Evolutionary conservation across 1,284 basidiomycete genomes (phyloP).

Genomic region (Rhizopogon hawkerae): DNA sequence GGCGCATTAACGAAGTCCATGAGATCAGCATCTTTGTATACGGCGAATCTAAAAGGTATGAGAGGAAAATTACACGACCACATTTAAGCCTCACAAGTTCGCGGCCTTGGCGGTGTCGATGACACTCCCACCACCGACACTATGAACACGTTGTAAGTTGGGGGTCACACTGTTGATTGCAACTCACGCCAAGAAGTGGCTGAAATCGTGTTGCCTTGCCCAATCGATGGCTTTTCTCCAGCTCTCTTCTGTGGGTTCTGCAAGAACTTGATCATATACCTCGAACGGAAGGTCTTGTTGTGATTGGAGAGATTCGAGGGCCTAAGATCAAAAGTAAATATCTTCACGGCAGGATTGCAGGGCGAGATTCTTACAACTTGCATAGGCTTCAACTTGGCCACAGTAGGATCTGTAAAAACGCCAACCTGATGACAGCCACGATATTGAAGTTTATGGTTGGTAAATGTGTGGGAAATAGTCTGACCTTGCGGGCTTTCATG

Average conservation of each 20-base stretch:
- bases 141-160: slow-evolving; percentile 22
- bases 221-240: slow-evolving; percentile 85
- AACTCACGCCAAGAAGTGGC: slow-evolving; percentile 82
- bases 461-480: slow-evolving; percentile 10
- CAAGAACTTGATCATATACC: slow-evolving; percentile 76
- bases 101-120: slow-evolving; percentile 95
- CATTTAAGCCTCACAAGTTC: slow-evolving; percentile 56
- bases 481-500: slow-evolving; percentile 75
- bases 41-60: slow-evolving; percentile 50
- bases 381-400: slow-evolving; percentile 78
- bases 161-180: slow-evolving; percentile 4
- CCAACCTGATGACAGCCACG: slow-evolving; percentile 54
- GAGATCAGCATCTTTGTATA: slow-evolving; percentile 86
- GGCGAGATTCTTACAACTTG: slow-evolving; percentile 48
- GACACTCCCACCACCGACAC: slow-evolving; percentile 90
- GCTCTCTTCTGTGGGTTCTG: slow-evolving; percentile 90
- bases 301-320: slow-evolving; percentile 69
- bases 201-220: slow-evolving; percentile 80
- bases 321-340: slow-evolving; percentile 32
- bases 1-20: slow-evolving; percentile 98
- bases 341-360: background rate
- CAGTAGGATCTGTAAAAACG: slow-evolving; percentile 87
- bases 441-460: slow-evolving; percentile 8
- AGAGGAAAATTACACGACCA: background rate
- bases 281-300: slow-evolving; percentile 72